These are phyloP conservation scores for Sporothrix brunneoviolacea DNA, from an alignment of 2,329 filamentous ascomycete genomes.

Conservation along the genomic window DNA sequence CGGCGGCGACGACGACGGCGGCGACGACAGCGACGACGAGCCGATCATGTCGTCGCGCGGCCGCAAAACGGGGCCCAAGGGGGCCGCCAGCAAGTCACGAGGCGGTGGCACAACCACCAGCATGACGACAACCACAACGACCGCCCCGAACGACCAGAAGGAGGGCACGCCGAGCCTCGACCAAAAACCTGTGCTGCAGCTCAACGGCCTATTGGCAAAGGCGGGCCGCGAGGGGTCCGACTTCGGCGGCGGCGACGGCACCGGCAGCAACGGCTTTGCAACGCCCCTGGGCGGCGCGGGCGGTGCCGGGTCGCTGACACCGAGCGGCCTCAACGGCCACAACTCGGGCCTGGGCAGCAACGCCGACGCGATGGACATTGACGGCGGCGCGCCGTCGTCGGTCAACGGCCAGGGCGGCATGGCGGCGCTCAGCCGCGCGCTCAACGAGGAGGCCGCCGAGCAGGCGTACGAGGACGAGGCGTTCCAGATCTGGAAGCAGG, in stretches of 20 bases:
- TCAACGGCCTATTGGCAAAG: conserved; percentile 57
- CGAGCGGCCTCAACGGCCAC: conserved; percentile 59
- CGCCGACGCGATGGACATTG: conserved; percentile 79
- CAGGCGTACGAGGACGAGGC: conserved; percentile 86
- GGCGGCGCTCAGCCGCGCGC: conserved; percentile 51
- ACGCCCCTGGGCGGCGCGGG: conserved; percentile 65
- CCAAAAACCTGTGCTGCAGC: conserved; percentile 63
- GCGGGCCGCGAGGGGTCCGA: conserved; percentile 66
- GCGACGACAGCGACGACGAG: conserved; percentile 91
- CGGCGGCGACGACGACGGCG: conserved; percentile 73
- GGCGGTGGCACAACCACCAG: conserved; percentile 4
- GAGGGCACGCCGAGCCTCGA: conserved; percentile 75
- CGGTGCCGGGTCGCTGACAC: conserved; percentile 55
- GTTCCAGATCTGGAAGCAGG: conserved; percentile 97
- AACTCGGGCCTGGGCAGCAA: conserved; percentile 61
- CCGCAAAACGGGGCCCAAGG: conserved; percentile 76
- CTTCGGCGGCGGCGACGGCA: conserved; percentile 62
- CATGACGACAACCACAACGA: neutral
- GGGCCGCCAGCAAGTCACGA: conserved; percentile 63
- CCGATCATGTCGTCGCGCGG: conserved; percentile 97
- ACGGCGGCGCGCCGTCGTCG: conserved; percentile 66
- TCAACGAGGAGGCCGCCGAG: conserved; percentile 61
- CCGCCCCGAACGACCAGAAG: conserved; percentile 63
- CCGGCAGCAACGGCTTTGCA: conserved; percentile 72
- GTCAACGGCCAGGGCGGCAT: conserved; percentile 38